Conservation (phyloP, 78 protist genomes). For the Protostelium mycophagum region DNA sequence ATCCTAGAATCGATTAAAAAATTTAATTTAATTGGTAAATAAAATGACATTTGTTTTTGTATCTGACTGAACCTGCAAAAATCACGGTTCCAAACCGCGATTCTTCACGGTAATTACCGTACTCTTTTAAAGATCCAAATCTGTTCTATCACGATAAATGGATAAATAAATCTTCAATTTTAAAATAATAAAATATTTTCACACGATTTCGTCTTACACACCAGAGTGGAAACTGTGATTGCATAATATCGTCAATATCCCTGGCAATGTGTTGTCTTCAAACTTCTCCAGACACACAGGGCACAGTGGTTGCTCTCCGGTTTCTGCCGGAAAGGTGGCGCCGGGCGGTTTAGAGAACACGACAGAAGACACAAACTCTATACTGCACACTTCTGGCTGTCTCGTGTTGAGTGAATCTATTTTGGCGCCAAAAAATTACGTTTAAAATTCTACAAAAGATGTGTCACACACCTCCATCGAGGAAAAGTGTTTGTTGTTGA, state of each 20-base stretch:
- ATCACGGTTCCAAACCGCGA: too few species aligned
- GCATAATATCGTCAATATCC: conserved; percentile 81
- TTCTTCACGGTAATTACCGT: too few species aligned
- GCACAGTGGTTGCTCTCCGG: conserved; percentile 80
- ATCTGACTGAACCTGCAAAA: too few species aligned
- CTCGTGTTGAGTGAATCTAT: not conserved
- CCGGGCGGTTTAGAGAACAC: not conserved
- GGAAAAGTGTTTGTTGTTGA: not conserved
- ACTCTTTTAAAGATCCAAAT: too few species aligned
- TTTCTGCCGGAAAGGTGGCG: not conserved
- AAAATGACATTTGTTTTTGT: too few species aligned
- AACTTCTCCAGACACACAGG: conserved; percentile 87
- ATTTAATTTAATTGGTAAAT: too few species aligned
- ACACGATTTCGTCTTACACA: conserved; percentile 12
- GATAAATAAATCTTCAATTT: too few species aligned
- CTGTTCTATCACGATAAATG: too few species aligned
- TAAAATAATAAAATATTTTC: too few species aligned
- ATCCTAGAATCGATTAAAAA: too few species aligned
- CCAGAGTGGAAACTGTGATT: conserved; percentile 87
- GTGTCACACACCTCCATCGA: not conserved
- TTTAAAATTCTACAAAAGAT: not conserved
- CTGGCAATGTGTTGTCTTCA: conserved; percentile 63
- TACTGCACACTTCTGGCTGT: not conserved
- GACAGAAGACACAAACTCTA: not conserved
- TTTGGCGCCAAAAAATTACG: not conserved